phyloP scores from a whole-genome alignment of 257 asterid genomes.

The Solanum chmielewskii region DNA sequence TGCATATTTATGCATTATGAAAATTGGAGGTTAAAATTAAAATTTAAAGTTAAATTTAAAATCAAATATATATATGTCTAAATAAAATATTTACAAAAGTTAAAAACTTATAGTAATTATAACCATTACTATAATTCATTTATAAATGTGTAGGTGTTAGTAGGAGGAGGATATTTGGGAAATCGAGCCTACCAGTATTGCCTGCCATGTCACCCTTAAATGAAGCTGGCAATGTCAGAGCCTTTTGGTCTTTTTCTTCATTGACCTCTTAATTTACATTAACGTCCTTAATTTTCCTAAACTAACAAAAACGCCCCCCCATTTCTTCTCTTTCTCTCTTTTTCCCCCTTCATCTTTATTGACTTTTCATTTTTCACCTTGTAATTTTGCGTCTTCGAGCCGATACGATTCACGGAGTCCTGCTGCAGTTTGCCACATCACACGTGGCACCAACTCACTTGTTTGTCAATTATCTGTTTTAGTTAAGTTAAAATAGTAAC shows the following conservation, averaged over 20 bases:
- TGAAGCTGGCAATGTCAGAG: constrained; percentile 4
- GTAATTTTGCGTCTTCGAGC: not conserved
- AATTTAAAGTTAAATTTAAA: too few species aligned
- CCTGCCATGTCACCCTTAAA: not conserved
- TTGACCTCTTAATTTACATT: not conserved
- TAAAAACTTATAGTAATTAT: not conserved
- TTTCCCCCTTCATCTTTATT: not conserved
- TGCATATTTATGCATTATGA: too few species aligned
- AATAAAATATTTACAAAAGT: too few species aligned
- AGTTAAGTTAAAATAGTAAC: too few species aligned
- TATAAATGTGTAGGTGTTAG: not conserved
- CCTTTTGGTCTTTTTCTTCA: not conserved
- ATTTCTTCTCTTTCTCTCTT: not conserved
- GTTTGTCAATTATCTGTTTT: not conserved
- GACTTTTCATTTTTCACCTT: not conserved
- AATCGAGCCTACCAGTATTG: not conserved
- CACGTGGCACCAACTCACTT: not conserved
- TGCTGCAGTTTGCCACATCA: not conserved
- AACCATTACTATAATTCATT: not conserved
- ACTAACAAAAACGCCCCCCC: not conserved
- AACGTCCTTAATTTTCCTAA: not conserved
- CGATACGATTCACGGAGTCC: not conserved
- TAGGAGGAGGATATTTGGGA: not conserved
- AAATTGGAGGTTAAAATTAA: too few species aligned
- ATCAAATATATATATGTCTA: too few species aligned